Conservation (phyloP, 2,329 filamentous ascomycete genomes). For the Sphaerulina vaccinii region DNA sequence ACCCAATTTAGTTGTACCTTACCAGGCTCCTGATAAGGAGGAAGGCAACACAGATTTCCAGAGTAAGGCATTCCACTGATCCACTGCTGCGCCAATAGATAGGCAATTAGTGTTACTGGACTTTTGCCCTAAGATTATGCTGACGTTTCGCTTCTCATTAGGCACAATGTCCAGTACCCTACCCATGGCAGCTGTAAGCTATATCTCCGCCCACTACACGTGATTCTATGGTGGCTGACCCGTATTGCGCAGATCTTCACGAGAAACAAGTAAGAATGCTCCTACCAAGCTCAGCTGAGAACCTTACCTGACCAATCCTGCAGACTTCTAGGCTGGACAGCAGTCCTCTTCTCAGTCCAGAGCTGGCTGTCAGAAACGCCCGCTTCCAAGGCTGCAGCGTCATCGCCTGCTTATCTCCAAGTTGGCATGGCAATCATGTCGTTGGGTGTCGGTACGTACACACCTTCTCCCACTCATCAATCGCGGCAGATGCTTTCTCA, state of each 20-base stretch:
- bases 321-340: conserved; percentile 67
- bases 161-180: conserved; percentile 72
- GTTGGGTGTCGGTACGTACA: conserved; percentile 44
- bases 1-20: conserved; percentile 72
- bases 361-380: conserved; percentile 75
- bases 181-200: conserved; percentile 80
- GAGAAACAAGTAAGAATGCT: conserved; percentile 68
- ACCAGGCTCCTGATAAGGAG: conserved; percentile 70
- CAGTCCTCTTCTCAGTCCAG: conserved; percentile 72
- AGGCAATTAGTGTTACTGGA: not conserved
- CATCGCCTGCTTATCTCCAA: conserved; percentile 71
- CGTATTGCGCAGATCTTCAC: conserved; percentile 70
- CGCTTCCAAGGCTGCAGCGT: conserved; percentile 61
- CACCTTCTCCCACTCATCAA: not conserved
- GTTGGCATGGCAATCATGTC: conserved; percentile 69
- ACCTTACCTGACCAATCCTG: conserved; percentile 1
- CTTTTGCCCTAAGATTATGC: not conserved
- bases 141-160: conserved; percentile 44
- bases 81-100: not conserved
- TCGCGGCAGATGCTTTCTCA: not conserved
- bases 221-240: conserved; percentile 28
- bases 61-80: conserved; percentile 43
- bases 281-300: not conserved
- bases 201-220: not conserved
- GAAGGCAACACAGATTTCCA: conserved; percentile 66